Base-by-base conservation (phyloP, 1,139 yeast genomes). In the Taphrina populina region DNA sequence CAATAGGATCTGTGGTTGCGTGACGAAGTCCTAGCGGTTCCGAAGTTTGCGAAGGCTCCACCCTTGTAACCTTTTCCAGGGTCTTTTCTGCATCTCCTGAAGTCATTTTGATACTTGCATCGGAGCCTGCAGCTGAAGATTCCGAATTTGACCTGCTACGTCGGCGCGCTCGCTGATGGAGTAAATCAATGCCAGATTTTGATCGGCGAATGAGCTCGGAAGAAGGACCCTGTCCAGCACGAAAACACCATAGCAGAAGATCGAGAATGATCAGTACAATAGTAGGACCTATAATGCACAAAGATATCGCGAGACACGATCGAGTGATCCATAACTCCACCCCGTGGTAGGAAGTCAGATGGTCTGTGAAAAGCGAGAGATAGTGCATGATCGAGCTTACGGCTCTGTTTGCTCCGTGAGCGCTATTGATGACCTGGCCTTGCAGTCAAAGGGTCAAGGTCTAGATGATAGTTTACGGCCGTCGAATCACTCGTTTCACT, bases 271-370 rank as follows among this genome's bases (percentile, higher is more conserved):
- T 13, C 17, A 49, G 40, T 32, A 49, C 24, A 8, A 49, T 13
- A 6, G 54, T 49, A 17, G 54, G 54, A 13, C 46, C 54, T 11
- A 49, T 49, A 26, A 49, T 32, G 35, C 36, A 23, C 17, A 49
- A 19, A 17, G 54, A 20, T 17, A 49, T 15, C 13, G 30, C 13
- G 8, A 49, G 33, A 23, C 43, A 37, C 7, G 46, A 27, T 7
- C 54, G 45, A 4, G 54, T 37, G 15, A 49, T 49, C 54, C 54
- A 49, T 11, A 49, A 46, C 23, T 49, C 54, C 8, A 41, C 17
- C 10, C 23, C 21, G 27, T 49, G 34, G 21, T 29, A 49, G 11
- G 39, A 15, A 6, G 54, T 49, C 21, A 49, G 44, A 21, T 49
- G 37, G 17, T 37, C 23, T 15, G 33, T 23, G n/a, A 49, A 39